Evolutionary conservation across 345 rosid species (phyloP), one percentile per base, ranked within the genome.

Genomic region (Sonneratia alba): DNA sequence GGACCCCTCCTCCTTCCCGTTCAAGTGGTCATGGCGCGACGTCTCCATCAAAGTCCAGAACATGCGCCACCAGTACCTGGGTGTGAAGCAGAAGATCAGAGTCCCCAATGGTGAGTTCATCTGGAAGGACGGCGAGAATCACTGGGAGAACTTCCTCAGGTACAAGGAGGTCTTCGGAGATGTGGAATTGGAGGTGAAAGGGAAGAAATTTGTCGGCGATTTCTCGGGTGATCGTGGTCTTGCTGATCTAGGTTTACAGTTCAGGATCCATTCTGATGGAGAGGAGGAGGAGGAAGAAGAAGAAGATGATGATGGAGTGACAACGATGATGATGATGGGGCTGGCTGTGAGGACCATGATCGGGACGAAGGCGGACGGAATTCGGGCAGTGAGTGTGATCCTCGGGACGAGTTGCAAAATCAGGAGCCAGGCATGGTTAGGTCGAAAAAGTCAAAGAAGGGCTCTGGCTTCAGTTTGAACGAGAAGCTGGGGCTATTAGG

Each of bases 21-120:
- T 89, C 83, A 82, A 78, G 78, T 89, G 96, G 96, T 84, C 92
- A 5, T 87, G 96, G 96, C 85, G 96, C 13, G 96, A 89, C 70
- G 90, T 87, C 15, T 89, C 92, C 45, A 87, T 89, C 69, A 87
- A 89, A 76, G 90, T 87, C 66, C 95, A 89, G 83, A 89, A 89
- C 82, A 89, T 86, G 96, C 79, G 96, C 82, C 90, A 89, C 70
- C 96, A 89, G 81, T 89, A 89, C 74, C 70, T 87, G 75, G 96
- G 96, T 48, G 96, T 89, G 73, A 89, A 89, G 84, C 92, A 89
- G 83, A 89, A 89, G 92, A 87, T 89, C 77, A 80, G 84, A 67
- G 69, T 77, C 73, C 75, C 92, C 22, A 74, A 76, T 6, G 87
- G 82, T 22, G 87, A 81, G 71, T 87, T 85, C 74, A 79, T 86